Base-by-base conservation (phyloP, 257 asterid species). In the Parsonsia alboflavescens region DNA sequence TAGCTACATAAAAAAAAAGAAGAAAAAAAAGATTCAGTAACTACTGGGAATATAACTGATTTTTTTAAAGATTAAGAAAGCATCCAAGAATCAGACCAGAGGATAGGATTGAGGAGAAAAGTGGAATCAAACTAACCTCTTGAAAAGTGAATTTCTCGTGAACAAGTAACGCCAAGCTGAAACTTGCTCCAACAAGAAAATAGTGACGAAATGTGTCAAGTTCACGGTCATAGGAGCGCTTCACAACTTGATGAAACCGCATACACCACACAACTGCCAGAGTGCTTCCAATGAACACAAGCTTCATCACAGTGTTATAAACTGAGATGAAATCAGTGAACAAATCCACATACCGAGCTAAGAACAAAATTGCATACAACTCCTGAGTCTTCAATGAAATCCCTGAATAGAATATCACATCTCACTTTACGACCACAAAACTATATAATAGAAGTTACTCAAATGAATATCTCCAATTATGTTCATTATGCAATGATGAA, bases 351-450 rank as follows among this genome's bases (percentile, higher is more conserved):
- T 91, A 93, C 56, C 98, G 90, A 79, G 98, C 82, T 86, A 91
- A 80, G 81, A 93, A 93, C 80, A 93, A 96, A 68, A 90, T 54
- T 3, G 96, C 91, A 82, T 86, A 93, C 83, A 93, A 67, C 86
- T 91, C 97, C 87, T 93, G 97, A 41, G 98, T 93, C 96, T 92
- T 93, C 81, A 91, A 82, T 24, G 97, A 91, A 80, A 93, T 86
- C 74, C 98, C 98, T 93, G 86, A 52, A 71, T 11, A 78, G 57
- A 75, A 80, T 65, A 76, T 42, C 73, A 67, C 39, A 41, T 53
- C 9, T 54, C 59, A 53, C 21, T 24, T 53, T 67, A 30, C 19
- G 7, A 8, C 56, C 71, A 28, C 17, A 74, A 28, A 76, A 17
- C 12, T 28, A 48, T 21, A 52, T 26, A 49, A 49, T 11, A 36